Base-by-base conservation (phyloP, 2,329 filamentous ascomycete genomes). In the Alternaria solani region DNA sequence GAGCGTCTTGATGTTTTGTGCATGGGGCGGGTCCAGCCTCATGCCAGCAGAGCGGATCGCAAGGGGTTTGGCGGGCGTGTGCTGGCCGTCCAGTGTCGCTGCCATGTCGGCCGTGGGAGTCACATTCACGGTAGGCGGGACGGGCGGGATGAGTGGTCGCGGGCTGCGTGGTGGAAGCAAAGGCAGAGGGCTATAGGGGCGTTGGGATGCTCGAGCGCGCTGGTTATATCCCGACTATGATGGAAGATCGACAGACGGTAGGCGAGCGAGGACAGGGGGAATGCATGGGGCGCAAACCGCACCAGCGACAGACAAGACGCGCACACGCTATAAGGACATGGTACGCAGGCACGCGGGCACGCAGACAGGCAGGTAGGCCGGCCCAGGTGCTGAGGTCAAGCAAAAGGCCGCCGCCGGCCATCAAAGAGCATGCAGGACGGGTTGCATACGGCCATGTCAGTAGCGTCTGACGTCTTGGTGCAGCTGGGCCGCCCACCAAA, bases 1-100 rank as follows among this genome's bases (percentile, higher is more conserved):
- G 53, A 64, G 58, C 49, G 68, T 71, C 32, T 34, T 16, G 61
- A 66, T 51, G 58, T 59, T 72, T 58, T 70, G 69, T 56, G 69
- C 66, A 12, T 62, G 36, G 52, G 69, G 69, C 57, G 66, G 65
- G 43, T 66, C 61, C 53, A 76, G 68, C 61, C 67, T 70, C 66
- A 76, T 76, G 65, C 47, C 64, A 42, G 63, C 42, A 23, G 69
- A 39, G 61, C 65, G 69, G 18, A 71, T 62, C 59, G 66, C 42
- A 36, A 65, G 58, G 25, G 72, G 65, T 43, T 64, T 69, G 36
- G 73, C 59, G 58, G 72, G 67, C 53, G 72, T 62, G 18, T 71
- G 72, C 57, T 66, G 61, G 68, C 62, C 61, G 26, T 57, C 32
- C 57, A 75, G 73, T 61, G 67, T 68, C 46, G 66, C 59, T 64